Percentiles rank a stretch among this genome's conserved stretches.
Conservation (phyloP, 306 rosid genomes). For the Bauhinia variegata region DNA sequence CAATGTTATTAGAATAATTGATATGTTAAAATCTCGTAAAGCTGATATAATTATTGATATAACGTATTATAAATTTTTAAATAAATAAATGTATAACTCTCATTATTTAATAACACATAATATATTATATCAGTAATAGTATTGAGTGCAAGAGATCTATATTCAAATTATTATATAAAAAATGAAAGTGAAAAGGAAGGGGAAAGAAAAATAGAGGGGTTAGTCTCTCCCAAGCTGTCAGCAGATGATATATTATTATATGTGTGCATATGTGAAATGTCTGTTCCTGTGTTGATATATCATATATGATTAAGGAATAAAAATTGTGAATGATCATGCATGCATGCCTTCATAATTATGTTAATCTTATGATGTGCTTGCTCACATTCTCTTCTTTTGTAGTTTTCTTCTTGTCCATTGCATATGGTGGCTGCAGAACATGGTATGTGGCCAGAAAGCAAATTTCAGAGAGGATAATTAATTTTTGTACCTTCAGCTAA, state of each 20-base stretch:
- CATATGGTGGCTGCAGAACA: conserved; percentile 27
- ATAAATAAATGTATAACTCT: no score
- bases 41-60: no score
- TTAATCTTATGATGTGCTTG: conserved; percentile 20
- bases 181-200: not conserved
- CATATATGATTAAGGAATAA: no score
- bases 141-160: no score
- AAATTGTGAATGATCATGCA: conserved; percentile 23
- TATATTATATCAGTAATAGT: no score
- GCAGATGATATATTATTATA: conserved; percentile 4
- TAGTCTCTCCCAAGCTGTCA: conserved; percentile 19
- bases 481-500: conserved; percentile 14
- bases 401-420: conserved; percentile 43
- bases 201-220: conserved; percentile 4
- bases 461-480: conserved; percentile 24
- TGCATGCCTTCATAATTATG: conserved; percentile 26
- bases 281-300: not conserved
- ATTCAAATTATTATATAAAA: no score
- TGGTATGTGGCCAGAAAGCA: conserved; percentile 24
- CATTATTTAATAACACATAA: no score
- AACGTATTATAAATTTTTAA: no score
- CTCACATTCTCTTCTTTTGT: conserved; percentile 42
- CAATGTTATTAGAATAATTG: conserved; percentile 24
- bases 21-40: no score
- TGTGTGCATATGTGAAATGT: conserved; percentile 30